Percentiles rank a stretch among this genome's conserved stretches.
These are phyloP conservation scores for Triticum monococcum DNA, from an alignment of 176 grass and related monocot genomes.

Conservation along the genomic window DNA sequence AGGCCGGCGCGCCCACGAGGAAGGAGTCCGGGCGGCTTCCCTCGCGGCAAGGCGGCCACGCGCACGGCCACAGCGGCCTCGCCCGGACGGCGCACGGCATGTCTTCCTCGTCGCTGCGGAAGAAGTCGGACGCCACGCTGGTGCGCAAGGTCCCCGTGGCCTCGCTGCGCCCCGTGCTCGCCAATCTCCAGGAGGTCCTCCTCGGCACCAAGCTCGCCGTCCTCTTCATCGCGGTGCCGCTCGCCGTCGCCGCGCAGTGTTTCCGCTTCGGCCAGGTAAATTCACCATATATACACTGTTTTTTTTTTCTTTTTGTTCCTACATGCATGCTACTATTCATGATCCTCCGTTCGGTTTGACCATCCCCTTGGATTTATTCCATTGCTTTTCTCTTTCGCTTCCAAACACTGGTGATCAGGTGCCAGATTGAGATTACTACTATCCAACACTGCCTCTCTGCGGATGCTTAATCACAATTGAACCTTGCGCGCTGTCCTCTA, in stretches of 20 bases:
- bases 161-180: constrained; percentile 42
- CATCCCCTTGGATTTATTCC: neutral
- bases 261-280: constrained; percentile 48
- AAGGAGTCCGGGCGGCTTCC: constrained; percentile 23
- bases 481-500: neutral
- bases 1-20: constrained; percentile 12
- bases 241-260: constrained; percentile 64
- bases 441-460: neutral
- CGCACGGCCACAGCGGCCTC: constrained; percentile 31
- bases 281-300: neutral
- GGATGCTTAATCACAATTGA: neutral
- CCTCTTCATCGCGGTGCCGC: constrained; percentile 71
- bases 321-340: neutral
- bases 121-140: constrained; percentile 67
- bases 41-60: constrained; percentile 15
- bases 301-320: neutral
- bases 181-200: constrained; percentile 87
- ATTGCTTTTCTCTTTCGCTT: neutral
- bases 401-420: neutral
- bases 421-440: neutral
- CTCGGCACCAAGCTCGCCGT: constrained; percentile 88
- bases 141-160: constrained; percentile 63
- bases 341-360: neutral
- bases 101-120: constrained; percentile 79
- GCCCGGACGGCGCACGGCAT: constrained; percentile 78